Evolutionary conservation across 176 grass and related monocot species (phyloP).

Genomic region (Phoenix dactylifera): DNA sequence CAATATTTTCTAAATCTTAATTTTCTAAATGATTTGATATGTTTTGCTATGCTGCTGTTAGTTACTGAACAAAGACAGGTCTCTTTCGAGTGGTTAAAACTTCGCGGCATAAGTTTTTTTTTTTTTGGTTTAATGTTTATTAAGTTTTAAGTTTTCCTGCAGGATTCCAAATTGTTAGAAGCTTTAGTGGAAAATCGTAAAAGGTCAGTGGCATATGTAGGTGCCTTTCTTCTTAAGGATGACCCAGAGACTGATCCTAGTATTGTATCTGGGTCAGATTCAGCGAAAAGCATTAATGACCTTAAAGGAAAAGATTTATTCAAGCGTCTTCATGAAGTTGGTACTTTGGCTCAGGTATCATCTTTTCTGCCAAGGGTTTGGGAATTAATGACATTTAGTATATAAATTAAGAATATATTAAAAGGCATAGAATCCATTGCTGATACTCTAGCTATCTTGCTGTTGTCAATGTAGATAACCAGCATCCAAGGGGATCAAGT

Average conservation of each 20-base stretch:
- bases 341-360: constrained; percentile 66
- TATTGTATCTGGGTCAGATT: constrained; percentile 45
- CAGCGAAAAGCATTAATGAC: constrained; percentile 76
- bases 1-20: no score
- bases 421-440: not conserved
- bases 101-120: no score
- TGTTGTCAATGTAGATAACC: constrained; percentile 59
- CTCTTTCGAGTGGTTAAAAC: no score
- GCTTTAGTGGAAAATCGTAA: constrained; percentile 69
- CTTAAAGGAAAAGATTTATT: constrained; percentile 93
- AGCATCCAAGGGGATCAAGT: constrained; percentile 91
- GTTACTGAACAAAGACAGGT: no score
- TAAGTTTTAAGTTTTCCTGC: constrained; percentile 4
- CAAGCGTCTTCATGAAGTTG: constrained; percentile 90
- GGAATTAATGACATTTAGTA: no score
- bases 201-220: constrained; percentile 61
- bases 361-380: no score
- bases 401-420: no score
- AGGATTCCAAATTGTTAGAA: constrained; percentile 74
- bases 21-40: no score
- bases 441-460: constrained; percentile 13
- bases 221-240: constrained; percentile 93
- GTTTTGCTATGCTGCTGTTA: no score
- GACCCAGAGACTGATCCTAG: constrained; percentile 56
- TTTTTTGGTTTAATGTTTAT: constrained; percentile 2